Evolutionary conservation across 2,329 filamentous ascomycete species (phyloP).

Genomic region (Hirsutella thompsonii): DNA sequence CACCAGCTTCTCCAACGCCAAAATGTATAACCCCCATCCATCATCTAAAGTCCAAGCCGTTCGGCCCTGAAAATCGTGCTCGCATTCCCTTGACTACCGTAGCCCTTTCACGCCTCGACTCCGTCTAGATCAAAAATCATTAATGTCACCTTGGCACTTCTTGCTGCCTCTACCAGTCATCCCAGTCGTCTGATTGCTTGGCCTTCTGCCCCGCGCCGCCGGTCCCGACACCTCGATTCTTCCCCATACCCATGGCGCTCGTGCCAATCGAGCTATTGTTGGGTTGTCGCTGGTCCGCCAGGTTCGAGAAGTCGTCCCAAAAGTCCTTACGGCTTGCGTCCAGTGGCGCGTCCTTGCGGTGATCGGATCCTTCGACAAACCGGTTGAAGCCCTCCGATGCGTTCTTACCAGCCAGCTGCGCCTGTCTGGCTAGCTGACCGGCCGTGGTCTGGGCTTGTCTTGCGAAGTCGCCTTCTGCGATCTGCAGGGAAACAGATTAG

Average conservation of each 20-base stretch:
- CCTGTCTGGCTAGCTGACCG: slow-evolving; percentile 52
- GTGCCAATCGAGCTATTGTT: slow-evolving; percentile 41
- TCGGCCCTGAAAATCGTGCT: not conserved
- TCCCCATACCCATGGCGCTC: slow-evolving; percentile 44
- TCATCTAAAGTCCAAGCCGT: too few species aligned
- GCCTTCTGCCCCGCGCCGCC: slow-evolving; percentile 20
- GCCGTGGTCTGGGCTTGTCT: slow-evolving; percentile 49
- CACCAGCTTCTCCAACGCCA: too few species aligned
- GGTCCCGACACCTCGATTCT: slow-evolving; percentile 18
- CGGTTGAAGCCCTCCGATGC: slow-evolving; percentile 71
- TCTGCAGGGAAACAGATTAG: too few species aligned
- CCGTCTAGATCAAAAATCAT: not conserved
- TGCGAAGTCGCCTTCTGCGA: slow-evolving; percentile 69
- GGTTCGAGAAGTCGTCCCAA: slow-evolving; percentile 79
- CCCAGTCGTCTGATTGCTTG: slow-evolving; percentile 46
- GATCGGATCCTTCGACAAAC: slow-evolving; percentile 68
- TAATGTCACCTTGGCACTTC: slow-evolving; percentile 1
- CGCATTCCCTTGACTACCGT: too few species aligned
- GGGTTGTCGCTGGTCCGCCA: slow-evolving; percentile 42
- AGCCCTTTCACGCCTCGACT: not conserved
- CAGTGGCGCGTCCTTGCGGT: slow-evolving; percentile 25
- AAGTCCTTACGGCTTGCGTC: slow-evolving; percentile 67
- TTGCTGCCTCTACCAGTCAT: slow-evolving; percentile 39
- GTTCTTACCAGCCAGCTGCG: slow-evolving; percentile 56
- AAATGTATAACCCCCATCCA: too few species aligned